Conservation (phyloP, 2,329 filamentous ascomycete species). For the Claviceps africana region DNA sequence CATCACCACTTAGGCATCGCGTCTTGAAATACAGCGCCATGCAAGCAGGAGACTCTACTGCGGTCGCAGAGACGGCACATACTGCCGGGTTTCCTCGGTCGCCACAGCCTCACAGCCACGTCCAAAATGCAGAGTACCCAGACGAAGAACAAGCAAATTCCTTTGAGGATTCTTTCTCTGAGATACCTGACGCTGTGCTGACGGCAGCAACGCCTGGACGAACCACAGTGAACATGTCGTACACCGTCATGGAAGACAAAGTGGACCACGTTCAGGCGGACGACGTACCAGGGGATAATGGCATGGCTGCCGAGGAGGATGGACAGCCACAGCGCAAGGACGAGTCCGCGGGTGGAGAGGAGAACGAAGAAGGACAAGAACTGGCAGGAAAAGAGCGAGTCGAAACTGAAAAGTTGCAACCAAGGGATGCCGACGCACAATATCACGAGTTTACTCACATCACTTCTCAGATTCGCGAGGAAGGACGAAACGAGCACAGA, state of each 20-base stretch:
- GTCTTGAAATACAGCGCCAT: constrained; percentile 18
- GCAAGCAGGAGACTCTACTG: constrained; percentile 10
- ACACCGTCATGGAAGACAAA: constrained; percentile 6
- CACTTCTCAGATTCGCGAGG: background rate
- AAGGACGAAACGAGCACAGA: background rate
- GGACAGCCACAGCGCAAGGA: background rate
- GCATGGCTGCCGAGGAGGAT: background rate
- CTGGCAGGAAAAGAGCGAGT: background rate
- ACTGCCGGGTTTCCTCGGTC: constrained; percentile 1
- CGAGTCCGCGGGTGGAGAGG: background rate
- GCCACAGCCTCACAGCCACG: background rate
- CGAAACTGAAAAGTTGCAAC: background rate
- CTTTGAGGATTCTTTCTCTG: constrained; percentile 44
- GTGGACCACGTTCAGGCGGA: background rate
- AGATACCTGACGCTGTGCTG: constrained; percentile 37
- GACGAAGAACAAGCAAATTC: constrained; percentile 18
- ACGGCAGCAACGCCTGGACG: constrained; percentile 32
- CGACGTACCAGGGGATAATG: background rate
- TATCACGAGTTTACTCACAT: background rate
- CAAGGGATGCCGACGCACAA: background rate
- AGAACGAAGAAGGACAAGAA: background rate
- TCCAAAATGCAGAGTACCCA: constrained; percentile 4
- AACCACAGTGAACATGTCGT: constrained; percentile 3
- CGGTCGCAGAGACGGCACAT: background rate
- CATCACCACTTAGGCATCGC: constrained; percentile 20